A percentile compares a stretch with the other conserved stretches of the same genome.
phyloP scores from a whole-genome alignment of 768 basidiomycete species.

The Psilocybe cubensis region DNA sequence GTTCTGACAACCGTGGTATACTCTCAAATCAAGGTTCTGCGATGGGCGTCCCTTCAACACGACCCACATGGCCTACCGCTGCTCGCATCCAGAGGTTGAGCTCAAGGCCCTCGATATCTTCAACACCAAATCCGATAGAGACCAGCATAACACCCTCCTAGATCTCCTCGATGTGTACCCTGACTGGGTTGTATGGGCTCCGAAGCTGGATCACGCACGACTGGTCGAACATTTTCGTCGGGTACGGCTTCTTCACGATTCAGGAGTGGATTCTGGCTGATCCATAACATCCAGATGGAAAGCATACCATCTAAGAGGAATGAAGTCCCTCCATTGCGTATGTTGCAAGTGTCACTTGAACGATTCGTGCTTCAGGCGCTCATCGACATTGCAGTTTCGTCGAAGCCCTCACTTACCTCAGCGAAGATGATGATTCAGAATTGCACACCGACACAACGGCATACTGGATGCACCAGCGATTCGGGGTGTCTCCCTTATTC shows the following conservation, averaged over 20 bases:
- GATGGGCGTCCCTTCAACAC: too few species aligned
- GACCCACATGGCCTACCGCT: too few species aligned
- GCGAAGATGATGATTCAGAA: neutral
- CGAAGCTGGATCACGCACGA: neutral
- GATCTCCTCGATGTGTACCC: slow-evolving; percentile 7
- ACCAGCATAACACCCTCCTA: neutral
- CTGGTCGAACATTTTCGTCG: slow-evolving; percentile 1
- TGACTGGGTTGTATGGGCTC: neutral
- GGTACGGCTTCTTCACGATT: neutral
- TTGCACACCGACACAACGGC: neutral
- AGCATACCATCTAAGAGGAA: neutral
- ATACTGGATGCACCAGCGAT: too few species aligned
- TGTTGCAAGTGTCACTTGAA: too few species aligned
- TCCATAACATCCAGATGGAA: neutral
- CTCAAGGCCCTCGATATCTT: neutral
- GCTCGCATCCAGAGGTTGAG: slow-evolving; percentile 3
- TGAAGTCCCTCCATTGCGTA: too few species aligned
- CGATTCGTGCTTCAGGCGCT: neutral
- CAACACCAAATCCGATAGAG: neutral
- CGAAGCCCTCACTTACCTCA: slow-evolving; percentile 3
- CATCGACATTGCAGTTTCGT: neutral
- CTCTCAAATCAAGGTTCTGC: too few species aligned
- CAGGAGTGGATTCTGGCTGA: neutral
- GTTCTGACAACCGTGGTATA: neutral
- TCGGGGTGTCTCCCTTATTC: slow-evolving; percentile 7